Base-by-base conservation (phyloP, 768 basidiomycete species). In the Tulasnella sp. region DNA sequence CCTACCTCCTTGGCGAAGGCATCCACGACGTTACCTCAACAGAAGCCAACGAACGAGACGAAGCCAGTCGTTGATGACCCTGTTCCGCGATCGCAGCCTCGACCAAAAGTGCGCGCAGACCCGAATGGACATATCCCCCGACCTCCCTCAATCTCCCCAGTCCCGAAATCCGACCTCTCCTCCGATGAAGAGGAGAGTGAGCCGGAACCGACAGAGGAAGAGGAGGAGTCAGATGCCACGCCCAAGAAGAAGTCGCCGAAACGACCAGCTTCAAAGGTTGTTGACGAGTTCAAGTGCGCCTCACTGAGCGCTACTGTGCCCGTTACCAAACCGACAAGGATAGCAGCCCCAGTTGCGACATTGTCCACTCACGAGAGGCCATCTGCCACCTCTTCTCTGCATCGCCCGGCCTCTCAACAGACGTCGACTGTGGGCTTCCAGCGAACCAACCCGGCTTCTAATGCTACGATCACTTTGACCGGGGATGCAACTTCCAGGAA, bases 251-350 rank as follows among this genome's bases (percentile, higher is more conserved):
- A 74, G 54, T 54, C 72, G 15, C 49, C 72, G 19, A 40, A 49
- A 37, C 42, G 73, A 67, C 25, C 73, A 37, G 54, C 73, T 22
- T 31, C 31, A 15, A 67, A 52, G 54, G 73, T 58, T 25, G 17
- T 74, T 19, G 73, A 58, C 31, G 73, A 74, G 38, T 58, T 74
- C 73, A 74, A 74, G 54, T 52, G 49, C 25, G 73, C 73, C 1
- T 74, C 73, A 12, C 54, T 72, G 7, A 45, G 31, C 34, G 7
- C 49, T n/a, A 39, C 45, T 8, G 34, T 37, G 17, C 15, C 73
- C 3, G 17, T 67, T 31, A 37, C 73, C 17, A 74, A 74, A 37
- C 73, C 73, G 36, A n/a, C 73, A 25, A 34, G 31, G 17, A 40
- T 38, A 34, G 25, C 52, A 22, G 36, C 73, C 54, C 29, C 52